Percentiles rank a stretch among this genome's conserved stretches.
phyloP scores from a whole-genome alignment of 176 grass and related monocot genomes.

The Ensete ventricosum region DNA sequence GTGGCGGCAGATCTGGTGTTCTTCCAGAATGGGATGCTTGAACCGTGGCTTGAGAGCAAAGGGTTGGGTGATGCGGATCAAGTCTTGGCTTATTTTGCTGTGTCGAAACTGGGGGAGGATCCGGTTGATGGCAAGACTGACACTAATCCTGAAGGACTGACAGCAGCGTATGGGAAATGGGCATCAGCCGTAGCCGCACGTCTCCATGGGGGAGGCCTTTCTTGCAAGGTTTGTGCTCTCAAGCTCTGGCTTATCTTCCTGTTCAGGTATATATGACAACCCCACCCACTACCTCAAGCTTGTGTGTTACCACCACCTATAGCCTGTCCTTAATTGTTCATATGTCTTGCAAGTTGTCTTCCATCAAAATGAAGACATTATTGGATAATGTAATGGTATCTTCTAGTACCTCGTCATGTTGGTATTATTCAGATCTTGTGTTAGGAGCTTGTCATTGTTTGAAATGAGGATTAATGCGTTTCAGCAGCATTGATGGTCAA shows the following conservation, averaged over 20 bases:
- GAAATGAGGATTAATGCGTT: not conserved
- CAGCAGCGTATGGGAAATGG: conserved; percentile 79
- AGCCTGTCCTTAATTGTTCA: not conserved
- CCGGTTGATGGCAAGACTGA: conserved; percentile 93
- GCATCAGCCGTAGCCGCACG: conserved; percentile 52
- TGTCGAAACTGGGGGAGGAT: conserved; percentile 73
- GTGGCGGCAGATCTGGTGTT: conserved; percentile 89
- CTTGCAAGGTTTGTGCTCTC: conserved; percentile 60
- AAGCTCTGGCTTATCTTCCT: not conserved
- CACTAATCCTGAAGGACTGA: conserved; percentile 75
- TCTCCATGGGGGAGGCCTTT: conserved; percentile 61
- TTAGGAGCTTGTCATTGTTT: not conserved
- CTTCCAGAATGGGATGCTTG: conserved; percentile 99
- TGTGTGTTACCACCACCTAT: not conserved
- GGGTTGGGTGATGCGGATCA: conserved; percentile 71
- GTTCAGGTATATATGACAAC: not conserved
- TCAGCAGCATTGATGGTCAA: not conserved
- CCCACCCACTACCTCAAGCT: not conserved
- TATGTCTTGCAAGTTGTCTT: not conserved
- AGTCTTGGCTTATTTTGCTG: conserved; percentile 82
- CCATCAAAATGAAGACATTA: not conserved
- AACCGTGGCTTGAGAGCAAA: conserved; percentile 89
- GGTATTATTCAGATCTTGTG: not conserved
- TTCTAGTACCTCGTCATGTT: not conserved
- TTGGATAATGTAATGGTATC: not conserved